These are phyloP conservation scores for Astragalus glycyphyllos DNA, from an alignment of 306 rosid genomes.

Conservation along the genomic window DNA sequence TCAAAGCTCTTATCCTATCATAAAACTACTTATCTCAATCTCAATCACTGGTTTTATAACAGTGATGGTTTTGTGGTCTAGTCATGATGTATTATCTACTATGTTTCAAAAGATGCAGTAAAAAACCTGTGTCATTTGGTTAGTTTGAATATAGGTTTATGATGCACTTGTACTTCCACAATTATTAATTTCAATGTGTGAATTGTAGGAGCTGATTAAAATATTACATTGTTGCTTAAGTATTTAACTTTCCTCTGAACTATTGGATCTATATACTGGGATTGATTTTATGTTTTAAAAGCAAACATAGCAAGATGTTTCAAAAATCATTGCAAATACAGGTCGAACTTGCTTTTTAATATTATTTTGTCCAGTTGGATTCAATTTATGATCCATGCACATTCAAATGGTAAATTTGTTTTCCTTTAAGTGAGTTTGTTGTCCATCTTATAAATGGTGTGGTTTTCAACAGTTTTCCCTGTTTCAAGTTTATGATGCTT, in stretches of 20 bases:
- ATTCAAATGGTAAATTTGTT: constrained; percentile 29
- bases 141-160: constrained; percentile 32
- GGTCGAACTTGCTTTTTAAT: constrained; percentile 34
- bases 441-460: constrained; percentile 26
- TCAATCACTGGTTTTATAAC: constrained; percentile 74
- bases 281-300: constrained; percentile 25
- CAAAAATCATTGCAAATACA: not conserved
- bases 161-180: constrained; percentile 24
- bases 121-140: constrained; percentile 49
- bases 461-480: constrained; percentile 32
- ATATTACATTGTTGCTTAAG: constrained; percentile 28
- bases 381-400: constrained; percentile 15
- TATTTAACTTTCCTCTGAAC: constrained; percentile 27
- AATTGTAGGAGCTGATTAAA: constrained; percentile 28
- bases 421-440: constrained; percentile 24
- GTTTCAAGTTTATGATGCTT: constrained; percentile 34
- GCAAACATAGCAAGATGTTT: constrained; percentile 20
- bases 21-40: no score
- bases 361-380: constrained; percentile 25
- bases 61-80: constrained; percentile 83
- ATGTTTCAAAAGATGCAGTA: constrained; percentile 74
- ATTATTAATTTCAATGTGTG: constrained; percentile 36
- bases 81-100: constrained; percentile 56
- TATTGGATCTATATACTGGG: constrained; percentile 29
- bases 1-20: no score